Base-by-base conservation (phyloP, 345 rosid genomes). In the Ceriops tagal region DNA sequence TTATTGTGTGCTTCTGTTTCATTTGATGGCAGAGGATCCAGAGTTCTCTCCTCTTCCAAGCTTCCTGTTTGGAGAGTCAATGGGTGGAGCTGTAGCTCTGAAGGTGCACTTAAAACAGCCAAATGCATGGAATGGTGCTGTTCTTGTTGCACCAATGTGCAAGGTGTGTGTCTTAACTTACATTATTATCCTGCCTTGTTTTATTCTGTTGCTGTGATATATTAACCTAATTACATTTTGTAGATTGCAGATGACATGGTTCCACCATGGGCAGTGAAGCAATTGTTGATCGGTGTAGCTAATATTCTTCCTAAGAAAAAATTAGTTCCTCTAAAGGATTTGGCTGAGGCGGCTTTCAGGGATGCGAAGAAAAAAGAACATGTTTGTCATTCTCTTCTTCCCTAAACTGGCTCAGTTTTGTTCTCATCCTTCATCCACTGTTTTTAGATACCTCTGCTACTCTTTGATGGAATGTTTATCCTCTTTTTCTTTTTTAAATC, bases 41-140 rank as follows among this genome's bases (percentile, higher is more conserved):
- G 85, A 83, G 43, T 80, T 81, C 69, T 24, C 58, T 64, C 62
- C 65, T 61, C 83, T 92, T 30, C 93, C 98, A 8, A 87, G 96
- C 71, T 92, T 87, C 82, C 91, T 95, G 64, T 90, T 88, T 78
- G 99, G 98, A 11, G 73, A 95, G 78, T 95, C 99, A 22, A 77
- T 96, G 93, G 99, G 99, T 62, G 99, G 99, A 80, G 99, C 98
- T 1, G 93, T 96, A 46, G 89, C 89, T 32, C 83, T 96, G 79
- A 90, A 92, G 84, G 75, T 90, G 76, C 98, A 90, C 76, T 73
- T 90, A 57, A 92, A 90, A 72, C 97, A 95, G 71, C 96, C 96
- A 24, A 73, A 84, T 66, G 85, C 88, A 5, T 95, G 98, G 97
- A 85, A 74, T 35, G 99, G 99, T 22, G 97, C 96, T 8, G 76